phyloP scores from a whole-genome alignment of 2,329 filamentous ascomycete species.

The Colletotrichum gloeosporioides region DNA sequence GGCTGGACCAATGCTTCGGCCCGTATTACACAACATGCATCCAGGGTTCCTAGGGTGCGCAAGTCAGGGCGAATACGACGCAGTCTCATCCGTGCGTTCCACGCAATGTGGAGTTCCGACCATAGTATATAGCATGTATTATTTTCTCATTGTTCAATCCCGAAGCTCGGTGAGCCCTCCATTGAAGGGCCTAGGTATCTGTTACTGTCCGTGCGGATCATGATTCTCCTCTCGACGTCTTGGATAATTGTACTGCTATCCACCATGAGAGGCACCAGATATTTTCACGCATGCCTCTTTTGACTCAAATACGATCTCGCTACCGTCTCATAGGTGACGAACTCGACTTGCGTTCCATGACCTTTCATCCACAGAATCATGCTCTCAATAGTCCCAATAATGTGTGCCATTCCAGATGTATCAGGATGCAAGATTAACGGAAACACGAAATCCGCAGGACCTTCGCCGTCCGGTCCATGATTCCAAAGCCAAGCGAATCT shows the following conservation, averaged over 20 bases:
- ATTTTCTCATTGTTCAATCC: too few relatives aligned
- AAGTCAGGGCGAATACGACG: background rate
- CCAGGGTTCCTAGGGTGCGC: background rate
- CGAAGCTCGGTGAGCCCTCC: background rate
- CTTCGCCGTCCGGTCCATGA: slow-evolving; percentile 34
- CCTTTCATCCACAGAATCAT: background rate
- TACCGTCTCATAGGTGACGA: background rate
- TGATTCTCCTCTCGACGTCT: too few relatives aligned
- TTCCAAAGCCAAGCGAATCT: slow-evolving; percentile 61
- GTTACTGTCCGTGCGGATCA: background rate
- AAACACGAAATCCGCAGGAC: slow-evolving; percentile 47
- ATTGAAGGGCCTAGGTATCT: too few relatives aligned
- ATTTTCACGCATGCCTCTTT: background rate
- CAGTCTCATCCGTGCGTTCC: background rate
- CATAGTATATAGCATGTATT: background rate
- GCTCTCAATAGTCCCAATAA: slow-evolving; percentile 51
- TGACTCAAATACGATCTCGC: background rate
- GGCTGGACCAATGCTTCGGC: background rate
- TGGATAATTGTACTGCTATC: background rate
- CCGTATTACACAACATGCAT: background rate
- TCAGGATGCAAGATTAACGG: slow-evolving; percentile 62
- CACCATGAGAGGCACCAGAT: background rate
- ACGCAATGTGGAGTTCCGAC: background rate
- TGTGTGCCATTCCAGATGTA: slow-evolving; percentile 65
- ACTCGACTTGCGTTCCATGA: background rate